Base-by-base conservation (phyloP, 2,329 filamentous ascomycete species). In the Incumbomyces lentus region DNA sequence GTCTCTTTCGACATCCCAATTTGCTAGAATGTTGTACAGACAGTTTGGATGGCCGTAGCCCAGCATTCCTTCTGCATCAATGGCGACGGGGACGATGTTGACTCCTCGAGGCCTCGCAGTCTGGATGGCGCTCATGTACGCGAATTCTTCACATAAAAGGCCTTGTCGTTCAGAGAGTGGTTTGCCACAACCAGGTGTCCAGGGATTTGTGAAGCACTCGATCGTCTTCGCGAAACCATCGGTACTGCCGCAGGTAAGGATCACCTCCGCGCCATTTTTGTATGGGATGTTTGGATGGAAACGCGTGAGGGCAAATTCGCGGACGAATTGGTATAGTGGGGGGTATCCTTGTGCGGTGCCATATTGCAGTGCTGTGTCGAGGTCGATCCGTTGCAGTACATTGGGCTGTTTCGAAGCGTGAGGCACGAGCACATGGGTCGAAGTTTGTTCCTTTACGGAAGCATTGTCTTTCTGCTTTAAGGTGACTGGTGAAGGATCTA, bases 241-340 rank as follows among this genome's bases (percentile, higher is more conserved):
- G 1, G 89, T 95, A 22, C 82, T 79, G 47, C 89, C 89, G 61
- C 81, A 84, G 7, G 84, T 89, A 55, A 94, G 68, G 48, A 89
- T 74, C 45, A 93, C 76, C 45, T 90, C 86, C 3, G 84, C 81
- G 0, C 86, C 86, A 49, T 70, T 80, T 48, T 72, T 70, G 60
- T 95, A 95, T 4, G 87, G 86, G 6, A 89, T 76, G 56, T 83
- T 81, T 2, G 86, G 87, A 62, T 95, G 86, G 43, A 95, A 70
- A 56, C 85, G 75, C 46, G 89, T 73, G 49, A 79, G 76, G 3
- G 81, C 74, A 64, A 95, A 93, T 60, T 89, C 77, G 50, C 84
- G 79, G 47, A 95, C 66, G 66, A 89, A 95, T 37, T 77, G 77
- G 50, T 80, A 77, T 18, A 95, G 71, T 0, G 87, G 79, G 1